Conservation (phyloP, 768 basidiomycete genomes). For the Phanerodontia chrysosporium region DNA sequence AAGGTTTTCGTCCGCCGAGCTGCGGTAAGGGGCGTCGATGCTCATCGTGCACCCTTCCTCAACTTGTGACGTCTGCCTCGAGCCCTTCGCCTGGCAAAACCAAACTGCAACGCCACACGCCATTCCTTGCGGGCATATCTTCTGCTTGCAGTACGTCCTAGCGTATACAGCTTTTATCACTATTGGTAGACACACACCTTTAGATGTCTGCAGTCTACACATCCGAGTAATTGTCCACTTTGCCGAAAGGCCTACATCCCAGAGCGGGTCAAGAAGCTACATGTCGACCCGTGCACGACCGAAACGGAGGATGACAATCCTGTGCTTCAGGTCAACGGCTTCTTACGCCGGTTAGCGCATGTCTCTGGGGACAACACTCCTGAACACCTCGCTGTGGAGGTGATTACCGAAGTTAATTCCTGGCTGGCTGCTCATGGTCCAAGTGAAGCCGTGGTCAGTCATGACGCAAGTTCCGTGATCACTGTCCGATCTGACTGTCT, state of each 20-base stretch:
- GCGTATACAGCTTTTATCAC: neutral
- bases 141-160: conserved; percentile 58
- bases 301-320: conserved; percentile 3
- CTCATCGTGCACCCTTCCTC: conserved; percentile 67
- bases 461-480: conserved; percentile 14
- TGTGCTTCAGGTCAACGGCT: conserved; percentile 16
- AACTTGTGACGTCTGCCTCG: conserved; percentile 74
- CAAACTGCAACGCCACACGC: conserved; percentile 55
- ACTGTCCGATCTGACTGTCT: conserved; percentile 15
- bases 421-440: conserved; percentile 45
- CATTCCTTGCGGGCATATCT: conserved; percentile 75
- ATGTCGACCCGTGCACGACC: conserved; percentile 42
- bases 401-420: conserved; percentile 43
- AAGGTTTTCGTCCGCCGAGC: neutral
- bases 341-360: conserved; percentile 32
- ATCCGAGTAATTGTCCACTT: conserved; percentile 55
- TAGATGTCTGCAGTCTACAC: conserved; percentile 53
- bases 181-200: neutral
- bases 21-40: conserved; percentile 27
- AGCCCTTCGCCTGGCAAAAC: conserved; percentile 52
- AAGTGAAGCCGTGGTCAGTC: conserved; percentile 34
- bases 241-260: conserved; percentile 58
- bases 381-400: conserved; percentile 31
- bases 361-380: conserved; percentile 30
- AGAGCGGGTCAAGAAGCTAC: conserved; percentile 62